Evolutionary conservation across 768 basidiomycete genomes (phyloP), one percentile per base, ranked within the genome.

Genomic region (Cyclocybe aegerita): DNA sequence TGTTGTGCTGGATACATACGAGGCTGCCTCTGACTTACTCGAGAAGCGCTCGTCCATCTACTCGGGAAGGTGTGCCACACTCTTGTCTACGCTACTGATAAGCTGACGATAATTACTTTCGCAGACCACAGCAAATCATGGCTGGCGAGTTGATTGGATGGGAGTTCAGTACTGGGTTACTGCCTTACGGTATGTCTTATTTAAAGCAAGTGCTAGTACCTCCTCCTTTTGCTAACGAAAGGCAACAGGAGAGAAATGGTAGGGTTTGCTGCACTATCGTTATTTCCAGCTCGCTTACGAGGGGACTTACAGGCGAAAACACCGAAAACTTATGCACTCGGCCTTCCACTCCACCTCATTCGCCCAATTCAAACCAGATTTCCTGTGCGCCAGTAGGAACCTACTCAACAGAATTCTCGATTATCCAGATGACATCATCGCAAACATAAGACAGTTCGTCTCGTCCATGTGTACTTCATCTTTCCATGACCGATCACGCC

Each of bases 31-130:
- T 11, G 76, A 76, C 7, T 64, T 79, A n/a, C 61, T 79, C 39
- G 76, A 77, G 43, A 73, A 69, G 48, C 58, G 71, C 11, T 72
- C 70, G 5, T 46, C 61, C 14, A 69, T 70, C 11, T 78, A 77
- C 54, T 78, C 70, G 1, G 65, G 64, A 44, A 53, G 71, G 57
- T 62, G 46, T 3, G 56, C 32, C 15, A 3, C 34, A 17, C n/a
- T 43, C 38, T 10, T 11, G 14, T 14, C 31, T 5, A 23, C 23
- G 23, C 23, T 23, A 23, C 23, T 23, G 23, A 5, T 23, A 23
- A 5, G 23, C 23, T 23, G 5, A 0, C 23, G 23, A 23, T 23
- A 5, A 3, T 5, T 5, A 5, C 23, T 23, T 16, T 29, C 23
- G 23, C 5, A 59, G 58, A 31, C 35, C 56, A 17, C 50, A 46